Evolutionary conservation across 164 flowering plant species (phyloP), one percentile per base, ranked within the genome.

Genomic region (Protea cynaroides): DNA sequence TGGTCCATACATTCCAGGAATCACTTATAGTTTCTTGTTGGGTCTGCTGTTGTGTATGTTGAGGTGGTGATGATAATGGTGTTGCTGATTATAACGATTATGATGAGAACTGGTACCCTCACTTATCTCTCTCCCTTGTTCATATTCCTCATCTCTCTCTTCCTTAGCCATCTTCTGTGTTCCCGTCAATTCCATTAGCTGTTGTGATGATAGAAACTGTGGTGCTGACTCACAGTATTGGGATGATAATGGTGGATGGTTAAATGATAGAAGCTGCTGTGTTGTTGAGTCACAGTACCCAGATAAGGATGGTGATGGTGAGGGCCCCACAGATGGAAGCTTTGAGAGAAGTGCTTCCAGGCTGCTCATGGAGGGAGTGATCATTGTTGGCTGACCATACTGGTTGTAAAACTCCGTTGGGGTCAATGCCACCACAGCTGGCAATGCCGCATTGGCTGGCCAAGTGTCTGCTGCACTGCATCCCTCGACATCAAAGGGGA

Each of bases 361-460:
- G 83, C 97, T 91, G 67, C 89, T 91, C 97, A 94, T 91, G 4
- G 98, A 94, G 0, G 97, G 98, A 25, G 96, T 87, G 54, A 94
- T 81, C 59, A 74, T 80, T 73, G 80, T 22, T 15, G 86, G 82
- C 23, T 66, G 84, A 43, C 73, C 59, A 67, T 64, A 73, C 18
- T 79, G 79, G 59, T 82, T 79, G 36, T 74, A 69, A 64, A 56
- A 72, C 22, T 75, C 73, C n/a, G 52, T 15, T 18, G 52, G 4
- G 8, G 74, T 51, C 7, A 73, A 17, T 23, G 71, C 54, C 18
- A 77, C 65, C 3, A 72, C 46, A 24, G 67, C 67, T 0, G 40
- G 52, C n/a, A n/a, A n/a, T 10, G 59, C 51, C 50, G 64, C 58
- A 7, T 67, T 82, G 66, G 58, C 70, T 44, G 81, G 86, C 92